Percentiles rank a stretch among this genome's conserved stretches.
Conservation (phyloP, 2,329 filamentous ascomycete genomes). For the Beauveria pseudobassiana region DNA sequence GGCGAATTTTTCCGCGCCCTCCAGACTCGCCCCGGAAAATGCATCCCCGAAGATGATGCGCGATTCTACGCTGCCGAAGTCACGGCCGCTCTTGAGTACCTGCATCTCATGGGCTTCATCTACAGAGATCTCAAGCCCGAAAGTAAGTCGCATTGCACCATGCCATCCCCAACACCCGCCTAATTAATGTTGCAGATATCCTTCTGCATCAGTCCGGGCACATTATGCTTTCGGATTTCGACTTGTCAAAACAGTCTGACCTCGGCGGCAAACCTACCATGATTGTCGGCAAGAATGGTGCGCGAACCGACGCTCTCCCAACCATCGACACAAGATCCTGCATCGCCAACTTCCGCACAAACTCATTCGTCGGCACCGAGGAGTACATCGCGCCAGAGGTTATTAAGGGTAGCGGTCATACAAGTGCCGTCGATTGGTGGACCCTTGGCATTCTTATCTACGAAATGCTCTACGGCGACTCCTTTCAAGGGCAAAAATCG, state of each 20-base stretch:
- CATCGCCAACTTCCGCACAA: slow-evolving; percentile 96
- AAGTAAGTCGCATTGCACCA: slow-evolving; percentile 52
- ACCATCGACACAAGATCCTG: slow-evolving; percentile 99
- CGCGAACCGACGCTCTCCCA: slow-evolving; percentile 77
- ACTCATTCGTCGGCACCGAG: slow-evolving; percentile 96
- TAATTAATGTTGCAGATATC: slow-evolving; percentile 57
- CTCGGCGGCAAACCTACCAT: slow-evolving; percentile 93
- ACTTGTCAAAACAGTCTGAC: slow-evolving; percentile 95
- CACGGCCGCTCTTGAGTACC: slow-evolving; percentile 89
- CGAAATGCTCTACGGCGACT: slow-evolving; percentile 94
- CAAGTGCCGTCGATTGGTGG: slow-evolving; percentile 99
- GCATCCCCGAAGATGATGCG: slow-evolving; percentile 92
- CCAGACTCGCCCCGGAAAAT: slow-evolving; percentile 94
- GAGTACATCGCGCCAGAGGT: slow-evolving; percentile 99
- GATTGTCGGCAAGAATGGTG: slow-evolving; percentile 87
- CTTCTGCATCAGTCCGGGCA: slow-evolving; percentile 97
- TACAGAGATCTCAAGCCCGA: slow-evolving; percentile 97
- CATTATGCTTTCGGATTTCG: slow-evolving; percentile 99
- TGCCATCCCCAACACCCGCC: neutral
- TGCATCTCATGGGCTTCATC: slow-evolving; percentile 98
- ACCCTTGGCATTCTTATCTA: slow-evolving; percentile 95
- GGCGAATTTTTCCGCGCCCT: slow-evolving; percentile 97
- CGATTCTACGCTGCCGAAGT: slow-evolving; percentile 97
- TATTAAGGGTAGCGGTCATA: slow-evolving; percentile 97
- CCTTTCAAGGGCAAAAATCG: slow-evolving; percentile 99